Base-by-base conservation (phyloP, 257 asterid species). In the Fraxinus excelsior region DNA sequence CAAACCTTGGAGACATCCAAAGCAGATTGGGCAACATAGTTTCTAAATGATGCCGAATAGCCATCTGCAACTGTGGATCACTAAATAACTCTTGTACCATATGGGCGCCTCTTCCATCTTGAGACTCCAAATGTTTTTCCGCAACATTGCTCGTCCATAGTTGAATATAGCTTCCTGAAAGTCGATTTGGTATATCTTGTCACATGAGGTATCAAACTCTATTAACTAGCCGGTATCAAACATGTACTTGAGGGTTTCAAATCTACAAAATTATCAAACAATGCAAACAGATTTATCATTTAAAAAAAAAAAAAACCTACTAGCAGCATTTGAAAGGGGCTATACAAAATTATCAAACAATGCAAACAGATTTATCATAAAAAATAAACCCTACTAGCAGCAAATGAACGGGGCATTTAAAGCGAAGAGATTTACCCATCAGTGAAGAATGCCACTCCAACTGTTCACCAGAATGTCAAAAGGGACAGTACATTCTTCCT, bases 101-200 rank as follows among this genome's bases (percentile, higher is more conserved):
- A n/a, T n/a, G n/a, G n/a, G n/a, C 21, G 67, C 80, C 49, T 84
- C 79, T 42, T 73, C n/a, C 81, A 75, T 82, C 81, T 21, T 37
- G 56, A 18, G 76, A 70, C 74, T 77, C 80, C 13, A 85, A 76
- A 74, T 84, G 84, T 67, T 79, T 83, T 71, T 85, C 91, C 21
- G 83, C 82, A 1, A 85, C 91, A 60, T 87, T 87, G 70, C 85
- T 85, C 86, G 71, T 87, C 5, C 88, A 85, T n/a, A 87, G 78
- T 66, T 71, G 35, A 3, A 73, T 81, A 53, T 78, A 85, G 12
- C 74, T 78, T 74, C 89, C 82, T 42, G 79, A 75, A 23, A 87
- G 79, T 78, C 62, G 84, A 58, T 82, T 78, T 19, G 82, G 49
- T 79, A 87, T 75, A n/a, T 21, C 72, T 74, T 8, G 82, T 77